These are phyloP conservation scores for Zasmidium angulare DNA, from an alignment of 2,329 filamentous ascomycete species.

Conservation along the genomic window DNA sequence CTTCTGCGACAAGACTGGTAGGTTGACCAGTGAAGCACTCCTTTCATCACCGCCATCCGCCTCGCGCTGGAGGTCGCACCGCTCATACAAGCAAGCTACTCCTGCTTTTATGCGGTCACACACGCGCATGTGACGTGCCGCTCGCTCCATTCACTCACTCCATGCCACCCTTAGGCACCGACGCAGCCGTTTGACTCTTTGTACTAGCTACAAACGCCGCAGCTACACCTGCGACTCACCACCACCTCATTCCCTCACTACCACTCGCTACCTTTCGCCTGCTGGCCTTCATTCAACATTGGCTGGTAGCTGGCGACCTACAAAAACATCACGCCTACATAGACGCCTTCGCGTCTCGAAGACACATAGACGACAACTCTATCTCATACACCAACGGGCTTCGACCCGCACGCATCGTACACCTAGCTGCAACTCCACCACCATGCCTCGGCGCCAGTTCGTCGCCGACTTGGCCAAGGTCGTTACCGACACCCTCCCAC, in stretches of 20 bases:
- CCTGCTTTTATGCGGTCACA: neutral
- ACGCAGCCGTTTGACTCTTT: neutral
- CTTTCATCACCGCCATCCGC: neutral
- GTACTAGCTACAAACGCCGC: neutral
- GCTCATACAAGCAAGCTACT: too few relatives aligned
- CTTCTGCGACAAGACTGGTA: neutral
- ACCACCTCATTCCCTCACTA: neutral
- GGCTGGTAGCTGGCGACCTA: neutral
- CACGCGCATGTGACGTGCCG: neutral
- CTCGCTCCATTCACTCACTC: neutral
- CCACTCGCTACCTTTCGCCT: neutral
- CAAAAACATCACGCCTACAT: neutral
- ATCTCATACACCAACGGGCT: too few relatives aligned
- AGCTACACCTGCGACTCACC: neutral
- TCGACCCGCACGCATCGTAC: too few relatives aligned
- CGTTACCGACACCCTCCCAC: conserved; percentile 39
- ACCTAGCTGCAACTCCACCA: conserved; percentile 17
- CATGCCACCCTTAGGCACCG: neutral
- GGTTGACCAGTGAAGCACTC: neutral
- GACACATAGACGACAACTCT: neutral
- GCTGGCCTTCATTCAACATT: neutral
- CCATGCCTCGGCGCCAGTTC: conserved; percentile 68
- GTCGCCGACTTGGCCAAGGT: conserved; percentile 56
- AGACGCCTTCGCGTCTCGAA: neutral
- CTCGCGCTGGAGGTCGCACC: neutral